phyloP scores from a whole-genome alignment of 2,329 filamentous ascomycete species.

The Diaporthe ilicicola region DNA sequence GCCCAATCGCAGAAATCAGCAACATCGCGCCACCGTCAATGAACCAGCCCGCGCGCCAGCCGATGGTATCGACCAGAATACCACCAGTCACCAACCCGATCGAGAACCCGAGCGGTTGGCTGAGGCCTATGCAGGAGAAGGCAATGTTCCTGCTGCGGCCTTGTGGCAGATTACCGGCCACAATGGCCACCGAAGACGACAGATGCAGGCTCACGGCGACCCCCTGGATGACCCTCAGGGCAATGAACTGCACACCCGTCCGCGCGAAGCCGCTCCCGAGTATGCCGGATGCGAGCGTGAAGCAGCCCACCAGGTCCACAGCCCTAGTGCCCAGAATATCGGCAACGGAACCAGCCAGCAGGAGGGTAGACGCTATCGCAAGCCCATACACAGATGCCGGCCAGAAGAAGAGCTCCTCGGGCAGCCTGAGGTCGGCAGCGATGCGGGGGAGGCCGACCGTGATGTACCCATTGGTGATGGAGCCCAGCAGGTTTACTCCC shows the following conservation, averaged over 20 bases:
- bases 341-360: slow-evolving; percentile 50
- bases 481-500: slow-evolving; percentile 40
- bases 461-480: slow-evolving; percentile 45
- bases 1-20: slow-evolving; percentile 44
- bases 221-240: slow-evolving; percentile 51
- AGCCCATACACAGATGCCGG: slow-evolving; percentile 48
- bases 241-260: slow-evolving; percentile 45
- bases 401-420: slow-evolving; percentile 48
- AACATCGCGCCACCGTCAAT: slow-evolving; percentile 47
- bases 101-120: slow-evolving; percentile 58
- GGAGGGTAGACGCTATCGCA: slow-evolving; percentile 46
- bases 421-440: slow-evolving; percentile 45
- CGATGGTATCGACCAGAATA: slow-evolving; percentile 54
- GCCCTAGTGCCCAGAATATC: slow-evolving; percentile 46
- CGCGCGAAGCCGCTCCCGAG: slow-evolving; percentile 43
- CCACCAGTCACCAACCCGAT: slow-evolving; percentile 60
- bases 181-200: slow-evolving; percentile 46
- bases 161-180: slow-evolving; percentile 42
- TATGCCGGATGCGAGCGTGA: slow-evolving; percentile 42
- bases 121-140: slow-evolving; percentile 54
- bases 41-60: slow-evolving; percentile 59
- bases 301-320: slow-evolving; percentile 46
- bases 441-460: slow-evolving; percentile 52
- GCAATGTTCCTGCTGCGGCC: slow-evolving; percentile 50
- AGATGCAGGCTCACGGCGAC: slow-evolving; percentile 47